Conservation (phyloP, 768 basidiomycete species). For the Tricholoma furcatifolium region DNA sequence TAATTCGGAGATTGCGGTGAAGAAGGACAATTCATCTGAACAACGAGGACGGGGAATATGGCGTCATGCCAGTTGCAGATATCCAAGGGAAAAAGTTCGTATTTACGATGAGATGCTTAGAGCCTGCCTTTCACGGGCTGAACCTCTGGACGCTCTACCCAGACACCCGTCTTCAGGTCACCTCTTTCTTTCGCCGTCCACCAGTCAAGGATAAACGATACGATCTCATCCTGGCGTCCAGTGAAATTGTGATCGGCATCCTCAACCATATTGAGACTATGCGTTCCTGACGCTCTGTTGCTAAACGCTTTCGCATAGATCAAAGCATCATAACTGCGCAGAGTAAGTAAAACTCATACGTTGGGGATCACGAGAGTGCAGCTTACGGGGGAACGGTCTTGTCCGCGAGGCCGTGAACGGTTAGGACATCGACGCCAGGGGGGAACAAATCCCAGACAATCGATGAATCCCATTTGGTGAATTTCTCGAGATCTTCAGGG, state of each 20-base stretch:
- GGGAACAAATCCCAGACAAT: slow-evolving; percentile 74
- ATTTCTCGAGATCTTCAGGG: slow-evolving; percentile 59
- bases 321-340: slow-evolving; percentile 62
- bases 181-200: slow-evolving; percentile 46
- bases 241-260: slow-evolving; percentile 80
- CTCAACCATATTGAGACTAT: slow-evolving; percentile 68
- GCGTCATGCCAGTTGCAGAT: no score
- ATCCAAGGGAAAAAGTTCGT: neutral
- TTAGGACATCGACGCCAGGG: slow-evolving; percentile 59
- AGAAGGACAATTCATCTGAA: no score
- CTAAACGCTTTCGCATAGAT: slow-evolving; percentile 67
- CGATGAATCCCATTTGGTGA: slow-evolving; percentile 64
- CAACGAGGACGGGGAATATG: no score
- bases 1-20: no score
- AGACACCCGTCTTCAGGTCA: slow-evolving; percentile 59
- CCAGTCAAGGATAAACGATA: slow-evolving; percentile 70
- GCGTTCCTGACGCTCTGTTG: slow-evolving; percentile 60
- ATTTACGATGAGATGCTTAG: slow-evolving; percentile 20
- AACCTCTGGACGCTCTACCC: slow-evolving; percentile 43
- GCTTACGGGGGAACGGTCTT: slow-evolving; percentile 68
- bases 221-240: slow-evolving; percentile 65
- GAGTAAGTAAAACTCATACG: neutral
- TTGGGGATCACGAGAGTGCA: neutral
- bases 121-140: slow-evolving; percentile 41
- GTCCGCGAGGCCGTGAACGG: slow-evolving; percentile 75